phyloP scores from a whole-genome alignment of 73 alveolate genomes.

The Diophrys appendiculata region DNA sequence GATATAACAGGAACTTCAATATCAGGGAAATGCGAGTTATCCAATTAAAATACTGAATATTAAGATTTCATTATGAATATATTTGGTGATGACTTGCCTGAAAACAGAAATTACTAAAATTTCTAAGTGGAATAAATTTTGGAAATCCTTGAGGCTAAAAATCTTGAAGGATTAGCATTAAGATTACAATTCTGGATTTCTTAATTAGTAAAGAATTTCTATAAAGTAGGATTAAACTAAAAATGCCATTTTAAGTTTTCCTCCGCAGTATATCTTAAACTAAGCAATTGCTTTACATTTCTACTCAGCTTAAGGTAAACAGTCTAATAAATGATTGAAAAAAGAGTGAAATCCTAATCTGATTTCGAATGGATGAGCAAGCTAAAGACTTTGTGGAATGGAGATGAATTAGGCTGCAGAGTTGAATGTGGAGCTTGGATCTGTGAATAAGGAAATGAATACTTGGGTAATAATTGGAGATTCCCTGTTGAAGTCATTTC shows the following conservation, averaged over 20 bases:
- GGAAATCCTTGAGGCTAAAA: neutral
- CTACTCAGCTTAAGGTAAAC: neutral
- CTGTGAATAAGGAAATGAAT: slow-evolving; percentile 20
- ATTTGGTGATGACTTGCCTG: neutral
- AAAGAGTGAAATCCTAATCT: neutral
- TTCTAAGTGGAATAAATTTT: neutral
- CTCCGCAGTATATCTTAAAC: neutral
- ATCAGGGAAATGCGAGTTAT: too few species aligned
- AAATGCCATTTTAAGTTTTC: neutral
- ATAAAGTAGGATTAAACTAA: neutral
- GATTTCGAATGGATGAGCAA: slow-evolving; percentile 41
- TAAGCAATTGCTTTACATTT: neutral
- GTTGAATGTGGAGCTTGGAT: slow-evolving; percentile 34
- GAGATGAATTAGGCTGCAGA: neutral
- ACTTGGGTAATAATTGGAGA: slow-evolving; percentile 22
- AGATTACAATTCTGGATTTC: neutral
- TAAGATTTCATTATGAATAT: neutral
- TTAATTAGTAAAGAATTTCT: neutral
- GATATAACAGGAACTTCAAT: too few species aligned
- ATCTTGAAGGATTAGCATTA: neutral
- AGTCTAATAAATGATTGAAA: neutral
- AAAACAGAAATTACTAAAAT: neutral
- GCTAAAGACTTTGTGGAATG: slow-evolving; percentile 23
- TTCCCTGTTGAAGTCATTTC: slow-evolving; percentile 9
- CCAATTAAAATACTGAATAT: too few species aligned